Base-by-base conservation (phyloP, 352 stramenopile genomes). In the Pythium aristosporum region DNA sequence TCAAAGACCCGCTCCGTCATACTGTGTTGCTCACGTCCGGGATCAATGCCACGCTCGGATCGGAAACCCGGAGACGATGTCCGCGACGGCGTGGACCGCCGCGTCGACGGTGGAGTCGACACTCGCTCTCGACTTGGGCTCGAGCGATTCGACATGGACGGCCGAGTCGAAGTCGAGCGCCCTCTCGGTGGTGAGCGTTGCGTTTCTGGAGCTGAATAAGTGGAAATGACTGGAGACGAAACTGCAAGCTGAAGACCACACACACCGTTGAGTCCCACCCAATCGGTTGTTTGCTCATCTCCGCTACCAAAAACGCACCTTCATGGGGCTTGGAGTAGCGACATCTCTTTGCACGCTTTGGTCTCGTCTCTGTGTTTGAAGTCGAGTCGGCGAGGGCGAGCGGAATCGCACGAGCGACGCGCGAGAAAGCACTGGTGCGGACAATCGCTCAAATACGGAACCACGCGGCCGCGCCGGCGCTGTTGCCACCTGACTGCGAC, bases 1-100 rank as follows among this genome's bases (percentile, higher is more conserved):
- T 63, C 53, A 57, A 91, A 91, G 2, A 91, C 80, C 36, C 64
- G 69, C 2, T 72, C 65, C 6, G 68, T 63, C 36, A 82, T 85
- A 30, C 65, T 85, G n/a, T 71, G 56, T 43, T 80, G 49, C 2
- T 57, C 52, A 48, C 18, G 47, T 16, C 44, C 42, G 25, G 30
- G 28, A 30, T 37, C 16, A 30, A 30, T 30, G 1, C 37, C 42
- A 21, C 30, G n/a, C 15, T 63, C 44, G 23, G 51, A 59, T 37
- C 59, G 51, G 20, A 66, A 66, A 5, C 49, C 49, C 32, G 59
- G 50, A 5, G 59, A 60, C 16, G 59, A 66, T 62, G n/a, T 50
- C 71, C 61, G 59, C 10, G 52, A 49, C 8, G 23, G 18, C 16
- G 36, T 21, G 25, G 52, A 58, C 1, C 21, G 21, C 16, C 51